Evolutionary conservation across 108 stramenopile genomes (phyloP).

Genomic region (Nitzschia putrida): DNA sequence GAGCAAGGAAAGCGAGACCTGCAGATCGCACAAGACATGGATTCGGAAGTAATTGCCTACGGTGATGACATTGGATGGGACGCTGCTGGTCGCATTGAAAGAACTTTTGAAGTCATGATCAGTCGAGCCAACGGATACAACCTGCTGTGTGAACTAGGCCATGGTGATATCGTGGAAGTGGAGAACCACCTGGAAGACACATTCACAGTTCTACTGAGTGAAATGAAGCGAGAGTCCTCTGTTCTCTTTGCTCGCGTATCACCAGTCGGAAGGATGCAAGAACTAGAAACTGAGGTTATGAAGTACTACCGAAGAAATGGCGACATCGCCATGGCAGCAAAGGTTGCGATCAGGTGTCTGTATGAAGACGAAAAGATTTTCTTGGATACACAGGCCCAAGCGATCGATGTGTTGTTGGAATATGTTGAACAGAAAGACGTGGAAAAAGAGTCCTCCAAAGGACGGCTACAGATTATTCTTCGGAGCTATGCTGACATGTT

Average conservation of each 20-base stretch:
- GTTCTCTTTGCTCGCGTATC: conserved; percentile 22
- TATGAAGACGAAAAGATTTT: conserved; percentile 40
- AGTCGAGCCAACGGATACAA: conserved; percentile 27
- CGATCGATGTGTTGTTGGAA: conserved; percentile 15
- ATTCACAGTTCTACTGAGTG: conserved; percentile 17
- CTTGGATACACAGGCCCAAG: conserved; percentile 17
- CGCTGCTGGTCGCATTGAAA: conserved; percentile 11
- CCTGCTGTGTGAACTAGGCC: conserved; percentile 32
- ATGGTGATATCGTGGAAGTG: conserved; percentile 25
- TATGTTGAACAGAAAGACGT: conserved; percentile 19
- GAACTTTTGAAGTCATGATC: conserved; percentile 27
- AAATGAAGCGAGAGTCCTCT: conserved; percentile 10
- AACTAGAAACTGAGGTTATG: conserved; percentile 36
- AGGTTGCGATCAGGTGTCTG: conserved; percentile 38
- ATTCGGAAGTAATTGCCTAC: conserved; percentile 39
- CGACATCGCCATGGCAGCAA: conserved; percentile 28
- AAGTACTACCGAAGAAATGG: conserved; percentile 21
- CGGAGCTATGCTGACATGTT: conserved; percentile 6
- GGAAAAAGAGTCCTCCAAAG: background rate
- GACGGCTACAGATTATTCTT: background rate
- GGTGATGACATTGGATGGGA: conserved; percentile 41
- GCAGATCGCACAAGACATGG: conserved; percentile 42
- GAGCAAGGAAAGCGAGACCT: conserved; percentile 36
- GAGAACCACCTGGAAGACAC: conserved; percentile 24
- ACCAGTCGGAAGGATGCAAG: conserved; percentile 34